Conservation (phyloP, 2,329 filamentous ascomycete genomes). For the Neofusicoccum laricinum region DNA sequence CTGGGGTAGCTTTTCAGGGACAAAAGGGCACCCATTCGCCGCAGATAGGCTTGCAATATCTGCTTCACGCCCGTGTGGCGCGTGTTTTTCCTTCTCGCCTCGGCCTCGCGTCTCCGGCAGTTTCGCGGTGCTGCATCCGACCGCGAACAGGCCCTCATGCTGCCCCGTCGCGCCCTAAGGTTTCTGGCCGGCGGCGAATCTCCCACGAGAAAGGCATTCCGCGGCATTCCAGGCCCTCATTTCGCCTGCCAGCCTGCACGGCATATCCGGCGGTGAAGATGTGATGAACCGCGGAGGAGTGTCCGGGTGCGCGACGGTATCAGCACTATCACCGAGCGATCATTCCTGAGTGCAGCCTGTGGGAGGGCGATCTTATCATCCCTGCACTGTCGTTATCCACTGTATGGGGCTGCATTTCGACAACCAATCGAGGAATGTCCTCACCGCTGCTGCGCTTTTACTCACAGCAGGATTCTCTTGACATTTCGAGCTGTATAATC, state of each 20-base stretch:
- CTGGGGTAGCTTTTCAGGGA: neutral
- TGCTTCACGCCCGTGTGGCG: neutral
- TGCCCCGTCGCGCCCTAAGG: neutral
- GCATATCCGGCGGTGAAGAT: constrained; percentile 5
- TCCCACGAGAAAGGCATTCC: neutral
- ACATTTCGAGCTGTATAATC: neutral
- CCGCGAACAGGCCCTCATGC: neutral
- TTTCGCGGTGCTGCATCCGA: neutral
- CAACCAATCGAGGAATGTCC: neutral
- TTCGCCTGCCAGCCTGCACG: neutral
- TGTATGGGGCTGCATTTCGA: constrained; percentile 4
- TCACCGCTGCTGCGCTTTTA: neutral
- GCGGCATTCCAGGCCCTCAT: constrained; percentile 7
- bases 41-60: no score
- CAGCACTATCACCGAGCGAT: constrained; percentile 8
- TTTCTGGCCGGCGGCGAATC: neutral
- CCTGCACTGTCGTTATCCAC: constrained; percentile 10
- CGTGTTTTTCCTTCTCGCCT: neutral
- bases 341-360: constrained; percentile 7
- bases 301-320: neutral
- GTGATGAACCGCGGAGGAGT: constrained; percentile 5
- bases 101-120: neutral
- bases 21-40: no score
- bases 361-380: neutral
- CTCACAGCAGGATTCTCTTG: neutral